phyloP scores from a whole-genome alignment of 345 rosid genomes.

The Citrus unshiu region DNA sequence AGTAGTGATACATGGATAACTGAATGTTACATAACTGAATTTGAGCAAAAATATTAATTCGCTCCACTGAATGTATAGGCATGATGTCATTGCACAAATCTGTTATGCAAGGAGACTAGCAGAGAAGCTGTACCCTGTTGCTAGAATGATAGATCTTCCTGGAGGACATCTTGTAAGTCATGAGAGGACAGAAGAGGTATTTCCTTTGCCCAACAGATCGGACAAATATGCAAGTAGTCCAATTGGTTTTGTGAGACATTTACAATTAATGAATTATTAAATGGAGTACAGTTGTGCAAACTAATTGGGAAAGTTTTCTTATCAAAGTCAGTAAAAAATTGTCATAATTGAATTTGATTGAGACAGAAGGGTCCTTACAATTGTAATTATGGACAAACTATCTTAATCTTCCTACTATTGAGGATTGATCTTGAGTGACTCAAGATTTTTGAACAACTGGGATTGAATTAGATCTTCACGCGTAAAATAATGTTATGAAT shows the following conservation, averaged over 20 bases:
- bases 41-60: conserved; percentile 15
- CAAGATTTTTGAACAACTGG: not conserved
- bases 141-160: conserved; percentile 92
- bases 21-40: not conserved
- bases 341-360: not conserved
- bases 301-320: not conserved
- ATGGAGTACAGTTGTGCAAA: not conserved
- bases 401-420: not conserved
- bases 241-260: not conserved
- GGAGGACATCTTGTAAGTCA: conserved; percentile 98
- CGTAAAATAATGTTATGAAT: not conserved
- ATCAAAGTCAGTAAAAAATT: not conserved
- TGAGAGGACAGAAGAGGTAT: conserved; percentile 90
- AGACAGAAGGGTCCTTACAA: not conserved
- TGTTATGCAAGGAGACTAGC: conserved; percentile 82
- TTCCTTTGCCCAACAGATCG: not conserved
- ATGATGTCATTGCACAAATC: conserved; percentile 91
- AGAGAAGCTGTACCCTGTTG: conserved; percentile 68
- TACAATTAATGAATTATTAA: not conserved
- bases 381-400: not conserved
- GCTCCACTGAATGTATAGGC: conserved; percentile 40
- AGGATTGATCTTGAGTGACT: not conserved
- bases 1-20: not conserved
- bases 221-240: not conserved
- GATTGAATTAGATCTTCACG: not conserved